A percentile compares a stretch with the other conserved stretches of the same genome.
Conservation (phyloP, 345 rosid species). For the Lepidium sativum region DNA sequence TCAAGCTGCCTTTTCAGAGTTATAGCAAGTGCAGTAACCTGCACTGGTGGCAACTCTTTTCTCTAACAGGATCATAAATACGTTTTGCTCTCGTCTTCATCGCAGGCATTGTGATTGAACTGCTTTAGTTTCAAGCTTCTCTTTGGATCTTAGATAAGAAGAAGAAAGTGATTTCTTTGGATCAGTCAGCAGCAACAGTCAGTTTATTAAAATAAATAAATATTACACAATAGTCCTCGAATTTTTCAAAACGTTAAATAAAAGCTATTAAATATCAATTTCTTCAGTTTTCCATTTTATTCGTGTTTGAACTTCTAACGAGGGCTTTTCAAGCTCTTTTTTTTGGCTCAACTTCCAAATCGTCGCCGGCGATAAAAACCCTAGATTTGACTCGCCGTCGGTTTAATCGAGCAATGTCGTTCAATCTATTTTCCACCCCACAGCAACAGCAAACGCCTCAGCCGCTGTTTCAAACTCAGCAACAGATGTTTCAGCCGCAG, state of each 20-base stretch:
- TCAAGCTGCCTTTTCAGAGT: background rate
- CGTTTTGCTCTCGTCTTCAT: constrained; percentile 24
- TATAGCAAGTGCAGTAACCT: constrained; percentile 36
- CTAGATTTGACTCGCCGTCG: constrained; percentile 19
- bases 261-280: too few species aligned
- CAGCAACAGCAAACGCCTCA: constrained; percentile 43
- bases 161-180: background rate
- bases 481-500: constrained; percentile 35
- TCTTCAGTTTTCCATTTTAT: too few species aligned
- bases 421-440: constrained; percentile 52
- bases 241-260: background rate
- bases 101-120: constrained; percentile 11
- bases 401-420: constrained; percentile 41
- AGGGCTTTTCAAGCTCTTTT: constrained; percentile 1
- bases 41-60: constrained; percentile 96
- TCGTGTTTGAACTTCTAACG: background rate
- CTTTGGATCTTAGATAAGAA: background rate
- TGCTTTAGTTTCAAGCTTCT: background rate
- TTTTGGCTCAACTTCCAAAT: background rate
- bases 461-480: constrained; percentile 25
- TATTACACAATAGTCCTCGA: background rate
- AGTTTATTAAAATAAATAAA: too few species aligned
- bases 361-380: constrained; percentile 23
- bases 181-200: constrained; percentile 4
- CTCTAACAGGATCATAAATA: constrained; percentile 68